Evolutionary conservation across 2,329 filamentous ascomycete species (phyloP).

Genomic region (Xylariaceae sp.): DNA sequence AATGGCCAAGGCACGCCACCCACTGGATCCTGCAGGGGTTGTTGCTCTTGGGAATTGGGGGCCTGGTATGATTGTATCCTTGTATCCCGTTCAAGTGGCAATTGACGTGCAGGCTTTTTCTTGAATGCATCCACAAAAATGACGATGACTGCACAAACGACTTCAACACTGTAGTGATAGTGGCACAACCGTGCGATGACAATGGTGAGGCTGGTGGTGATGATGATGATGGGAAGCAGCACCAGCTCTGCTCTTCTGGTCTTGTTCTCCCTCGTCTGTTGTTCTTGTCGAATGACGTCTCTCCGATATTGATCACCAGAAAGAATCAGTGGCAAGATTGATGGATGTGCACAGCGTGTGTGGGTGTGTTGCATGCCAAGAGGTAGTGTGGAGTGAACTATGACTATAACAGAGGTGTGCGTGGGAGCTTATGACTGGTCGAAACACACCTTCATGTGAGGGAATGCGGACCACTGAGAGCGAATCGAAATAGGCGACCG

Average conservation of each 20-base stretch:
- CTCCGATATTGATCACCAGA: slow-evolving; percentile 18
- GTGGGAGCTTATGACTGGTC: slow-evolving; percentile 31
- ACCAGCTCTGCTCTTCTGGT: too few relatives aligned
- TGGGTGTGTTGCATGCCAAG: slow-evolving; percentile 23
- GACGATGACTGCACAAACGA: too few relatives aligned
- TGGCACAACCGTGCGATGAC: too few relatives aligned
- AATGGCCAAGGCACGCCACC: slow-evolving; percentile 22
- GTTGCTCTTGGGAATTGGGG: too few relatives aligned
- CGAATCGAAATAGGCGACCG: slow-evolving; percentile 19
- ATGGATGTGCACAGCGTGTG: too few relatives aligned
- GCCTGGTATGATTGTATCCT: slow-evolving; percentile 5
- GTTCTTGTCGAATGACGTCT: slow-evolving; percentile 13
- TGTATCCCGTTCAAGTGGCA: slow-evolving; percentile 13
- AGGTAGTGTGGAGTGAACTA: slow-evolving; percentile 27
- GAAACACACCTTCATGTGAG: slow-evolving; percentile 19
- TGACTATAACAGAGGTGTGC: slow-evolving; percentile 28
- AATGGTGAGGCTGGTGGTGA: too few relatives aligned
- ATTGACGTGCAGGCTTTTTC: slow-evolving; percentile 1
- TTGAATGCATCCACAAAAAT: too few relatives aligned
- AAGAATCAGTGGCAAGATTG: slow-evolving; percentile 26
- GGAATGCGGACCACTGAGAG: slow-evolving; percentile 16
- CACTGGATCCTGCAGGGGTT: slow-evolving; percentile 29
- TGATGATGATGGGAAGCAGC: too few relatives aligned
- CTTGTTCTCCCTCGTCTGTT: too few relatives aligned
- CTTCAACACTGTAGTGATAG: too few relatives aligned